These are phyloP conservation scores for Colletotrichum simmondsii DNA, from an alignment of 2,329 filamentous ascomycete species.

Conservation along the genomic window DNA sequence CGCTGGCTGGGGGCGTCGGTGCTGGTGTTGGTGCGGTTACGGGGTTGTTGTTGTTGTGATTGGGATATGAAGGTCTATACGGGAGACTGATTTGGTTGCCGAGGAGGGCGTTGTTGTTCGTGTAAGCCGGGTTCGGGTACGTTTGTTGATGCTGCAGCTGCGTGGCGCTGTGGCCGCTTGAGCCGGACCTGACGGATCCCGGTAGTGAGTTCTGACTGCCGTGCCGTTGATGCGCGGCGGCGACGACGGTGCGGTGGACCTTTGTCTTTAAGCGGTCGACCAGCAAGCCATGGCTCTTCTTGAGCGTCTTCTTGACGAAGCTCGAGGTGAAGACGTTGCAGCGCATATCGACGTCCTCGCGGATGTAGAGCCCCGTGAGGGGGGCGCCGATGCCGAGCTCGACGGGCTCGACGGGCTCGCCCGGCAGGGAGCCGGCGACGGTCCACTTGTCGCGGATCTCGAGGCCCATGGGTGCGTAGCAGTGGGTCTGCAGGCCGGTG, in stretches of 20 bases:
- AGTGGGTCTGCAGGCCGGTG: conserved; percentile 80
- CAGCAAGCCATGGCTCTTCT: conserved; percentile 77
- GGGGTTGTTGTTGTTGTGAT: neutral
- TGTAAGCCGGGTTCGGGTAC: neutral
- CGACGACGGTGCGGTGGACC: neutral
- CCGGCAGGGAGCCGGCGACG: conserved; percentile 76
- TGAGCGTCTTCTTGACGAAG: conserved; percentile 86
- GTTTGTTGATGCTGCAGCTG: neutral
- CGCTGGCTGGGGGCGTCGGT: neutral
- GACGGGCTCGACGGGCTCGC: conserved; percentile 72
- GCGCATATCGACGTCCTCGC: conserved; percentile 86
- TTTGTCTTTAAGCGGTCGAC: conserved; percentile 71
- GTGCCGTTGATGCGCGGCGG: conserved; percentile 2
- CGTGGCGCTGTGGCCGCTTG: neutral
- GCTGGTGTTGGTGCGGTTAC: neutral
- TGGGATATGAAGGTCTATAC: conserved; percentile 16
- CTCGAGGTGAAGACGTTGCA: conserved; percentile 81
- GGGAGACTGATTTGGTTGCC: conserved; percentile 12
- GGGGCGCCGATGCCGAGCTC: conserved; percentile 77
- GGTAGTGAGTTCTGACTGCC: conserved; percentile 19
- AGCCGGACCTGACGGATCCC: neutral
- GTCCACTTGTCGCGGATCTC: conserved; percentile 84
- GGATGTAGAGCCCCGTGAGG: conserved; percentile 77
- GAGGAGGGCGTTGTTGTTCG: neutral
- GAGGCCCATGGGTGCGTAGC: conserved; percentile 84